Evolutionary conservation across 768 basidiomycete genomes (phyloP).

Genomic region (Rhodotorula paludigena): DNA sequence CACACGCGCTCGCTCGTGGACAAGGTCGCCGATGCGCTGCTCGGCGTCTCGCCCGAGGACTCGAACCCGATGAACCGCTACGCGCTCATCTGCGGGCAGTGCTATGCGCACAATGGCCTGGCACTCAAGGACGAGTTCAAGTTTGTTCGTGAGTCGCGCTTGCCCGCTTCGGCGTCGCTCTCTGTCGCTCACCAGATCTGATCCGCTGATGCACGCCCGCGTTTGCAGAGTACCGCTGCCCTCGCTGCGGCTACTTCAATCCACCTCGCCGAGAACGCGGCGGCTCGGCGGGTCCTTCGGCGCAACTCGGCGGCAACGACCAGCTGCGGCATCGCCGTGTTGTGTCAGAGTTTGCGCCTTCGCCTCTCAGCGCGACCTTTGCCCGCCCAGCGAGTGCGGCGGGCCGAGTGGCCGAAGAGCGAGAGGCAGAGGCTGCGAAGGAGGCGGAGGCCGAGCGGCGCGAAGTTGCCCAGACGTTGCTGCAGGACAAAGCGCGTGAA

Average conservation of each 20-base stretch:
- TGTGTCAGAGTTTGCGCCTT: conserved; percentile 23
- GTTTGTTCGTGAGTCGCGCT: conserved; percentile 63
- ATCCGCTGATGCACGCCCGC: no score
- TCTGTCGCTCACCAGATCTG: background rate
- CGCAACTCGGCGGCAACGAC: background rate
- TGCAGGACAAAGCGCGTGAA: background rate
- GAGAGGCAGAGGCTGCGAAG: background rate
- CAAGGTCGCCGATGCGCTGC: conserved; percentile 75
- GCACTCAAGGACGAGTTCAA: conserved; percentile 77
- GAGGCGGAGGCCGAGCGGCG: background rate
- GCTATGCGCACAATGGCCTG: conserved; percentile 82
- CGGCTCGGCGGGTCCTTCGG: background rate
- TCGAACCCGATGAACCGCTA: conserved; percentile 59
- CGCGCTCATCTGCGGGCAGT: conserved; percentile 81
- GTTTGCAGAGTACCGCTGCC: conserved; percentile 80
- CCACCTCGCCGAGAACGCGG: conserved; percentile 16
- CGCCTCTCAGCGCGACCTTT: background rate
- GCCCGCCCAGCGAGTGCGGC: background rate
- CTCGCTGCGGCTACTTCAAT: conserved; percentile 81
- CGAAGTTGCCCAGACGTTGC: background rate
- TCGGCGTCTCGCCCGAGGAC: conserved; percentile 59
- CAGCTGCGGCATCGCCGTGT: conserved; percentile 18
- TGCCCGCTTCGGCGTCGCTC: background rate
- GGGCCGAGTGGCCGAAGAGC: no score
- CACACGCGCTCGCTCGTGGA: conserved; percentile 74